Percentiles rank a stretch among this genome's conserved stretches.
phyloP scores from a whole-genome alignment of 768 basidiomycete genomes.

The Phanerochaete carnosa region DNA sequence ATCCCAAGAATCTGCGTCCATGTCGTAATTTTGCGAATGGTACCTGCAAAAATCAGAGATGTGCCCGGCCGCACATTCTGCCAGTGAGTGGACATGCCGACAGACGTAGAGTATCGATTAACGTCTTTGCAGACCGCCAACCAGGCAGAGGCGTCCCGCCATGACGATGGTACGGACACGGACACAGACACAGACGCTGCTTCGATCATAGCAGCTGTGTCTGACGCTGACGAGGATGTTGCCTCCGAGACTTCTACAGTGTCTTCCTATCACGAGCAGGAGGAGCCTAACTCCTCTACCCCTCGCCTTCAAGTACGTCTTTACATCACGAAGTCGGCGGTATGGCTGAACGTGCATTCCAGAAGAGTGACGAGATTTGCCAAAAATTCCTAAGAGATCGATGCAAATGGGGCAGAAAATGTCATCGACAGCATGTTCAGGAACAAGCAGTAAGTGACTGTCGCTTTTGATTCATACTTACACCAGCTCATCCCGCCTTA shows the following conservation, averaged over 20 bases:
- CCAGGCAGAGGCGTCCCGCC: too few relatives aligned
- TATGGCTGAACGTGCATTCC: too few relatives aligned
- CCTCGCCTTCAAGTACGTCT: background rate
- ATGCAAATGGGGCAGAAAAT: slow-evolving; percentile 8
- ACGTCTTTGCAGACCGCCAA: background rate
- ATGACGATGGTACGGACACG: background rate
- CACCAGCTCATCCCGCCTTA: background rate
- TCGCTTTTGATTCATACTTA: background rate
- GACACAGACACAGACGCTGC: background rate
- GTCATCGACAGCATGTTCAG: slow-evolving; percentile 13
- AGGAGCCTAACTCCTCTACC: too few relatives aligned
- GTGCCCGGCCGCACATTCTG: background rate
- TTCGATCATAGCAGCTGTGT: background rate
- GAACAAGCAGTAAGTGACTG: background rate
- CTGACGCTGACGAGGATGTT: background rate
- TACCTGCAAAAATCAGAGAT: background rate
- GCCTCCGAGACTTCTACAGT: background rate
- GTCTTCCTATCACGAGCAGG: background rate
- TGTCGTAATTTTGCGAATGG: slow-evolving; percentile 10
- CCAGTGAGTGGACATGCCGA: background rate
- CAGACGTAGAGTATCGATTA: too few relatives aligned
- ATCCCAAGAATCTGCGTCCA: background rate
- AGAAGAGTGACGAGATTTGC: slow-evolving; percentile 12
- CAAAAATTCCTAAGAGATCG: slow-evolving; percentile 7
- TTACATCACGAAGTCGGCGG: too few relatives aligned